Evolutionary conservation across 169 alveolate species (phyloP).

Genomic region (Cryptosporidium meleagridis): DNA sequence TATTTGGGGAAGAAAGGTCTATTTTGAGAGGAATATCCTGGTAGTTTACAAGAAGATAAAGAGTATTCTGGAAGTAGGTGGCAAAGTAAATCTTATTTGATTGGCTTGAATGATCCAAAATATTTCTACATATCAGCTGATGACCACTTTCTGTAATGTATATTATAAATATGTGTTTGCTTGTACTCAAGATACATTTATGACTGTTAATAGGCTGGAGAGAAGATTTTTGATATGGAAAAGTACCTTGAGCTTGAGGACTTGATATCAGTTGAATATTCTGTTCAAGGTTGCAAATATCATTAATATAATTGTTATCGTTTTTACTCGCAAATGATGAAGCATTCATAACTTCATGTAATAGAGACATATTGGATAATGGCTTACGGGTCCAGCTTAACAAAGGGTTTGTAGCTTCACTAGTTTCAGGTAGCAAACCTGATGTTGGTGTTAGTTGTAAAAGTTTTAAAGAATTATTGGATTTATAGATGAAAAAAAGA

Average conservation of each 20-base stretch:
- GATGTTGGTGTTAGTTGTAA: slow-evolving; percentile 15
- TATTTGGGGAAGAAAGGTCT: slow-evolving; percentile 18
- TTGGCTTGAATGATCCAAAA: slow-evolving; percentile 50
- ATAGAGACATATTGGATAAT: neutral
- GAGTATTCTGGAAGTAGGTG: slow-evolving; percentile 14
- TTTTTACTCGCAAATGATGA: neutral
- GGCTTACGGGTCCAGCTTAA: slow-evolving; percentile 43
- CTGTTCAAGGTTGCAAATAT: slow-evolving; percentile 8
- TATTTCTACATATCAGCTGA: slow-evolving; percentile 7
- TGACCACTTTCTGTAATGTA: slow-evolving; percentile 48
- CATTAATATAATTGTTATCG: neutral
- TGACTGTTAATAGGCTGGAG: neutral
- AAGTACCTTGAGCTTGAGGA: neutral
- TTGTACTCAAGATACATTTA: slow-evolving; percentile 20
- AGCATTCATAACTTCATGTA: neutral
- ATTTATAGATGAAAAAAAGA: slow-evolving; percentile 48
- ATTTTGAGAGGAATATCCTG: slow-evolving; percentile 55
- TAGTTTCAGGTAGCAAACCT: neutral
- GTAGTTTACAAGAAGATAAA: slow-evolving; percentile 43
- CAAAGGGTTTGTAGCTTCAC: neutral
- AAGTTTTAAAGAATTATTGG: slow-evolving; percentile 3
- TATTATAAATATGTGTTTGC: neutral
- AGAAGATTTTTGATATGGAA: neutral
- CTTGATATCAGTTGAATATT: neutral
- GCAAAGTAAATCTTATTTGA: slow-evolving; percentile 37